phyloP scores from a whole-genome alignment of 495 filamentous ascomycete genomes.

The Chaetomium fimeti region DNA sequence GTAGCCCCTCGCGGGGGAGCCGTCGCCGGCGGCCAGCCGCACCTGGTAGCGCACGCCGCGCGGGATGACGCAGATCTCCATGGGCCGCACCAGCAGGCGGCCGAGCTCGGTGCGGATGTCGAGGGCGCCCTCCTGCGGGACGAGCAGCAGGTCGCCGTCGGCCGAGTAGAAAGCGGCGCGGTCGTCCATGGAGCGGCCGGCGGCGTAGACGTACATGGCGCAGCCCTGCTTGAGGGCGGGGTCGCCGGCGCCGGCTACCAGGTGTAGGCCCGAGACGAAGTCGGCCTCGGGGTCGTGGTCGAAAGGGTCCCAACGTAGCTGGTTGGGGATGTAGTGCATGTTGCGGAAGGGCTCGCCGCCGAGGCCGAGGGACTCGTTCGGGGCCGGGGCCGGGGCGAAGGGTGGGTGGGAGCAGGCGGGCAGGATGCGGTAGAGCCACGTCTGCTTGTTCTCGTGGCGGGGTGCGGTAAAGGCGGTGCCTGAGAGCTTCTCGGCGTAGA shows the following conservation, averaged over 20 bases:
- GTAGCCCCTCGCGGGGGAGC: conserved; percentile 69
- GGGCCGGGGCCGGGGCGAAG: conserved; percentile 53
- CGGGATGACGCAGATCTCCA: conserved; percentile 87
- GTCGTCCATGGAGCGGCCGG: conserved; percentile 74
- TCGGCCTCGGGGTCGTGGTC: conserved; percentile 67
- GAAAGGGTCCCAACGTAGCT: conserved; percentile 90
- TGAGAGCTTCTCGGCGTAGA: conserved; percentile 92
- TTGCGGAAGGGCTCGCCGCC: conserved; percentile 30
- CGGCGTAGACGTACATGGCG: conserved; percentile 80
- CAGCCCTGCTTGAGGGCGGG: conserved; percentile 76
- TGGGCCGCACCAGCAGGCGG: conserved; percentile 75
- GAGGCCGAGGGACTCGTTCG: conserved; percentile 26
- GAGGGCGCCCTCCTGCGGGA: conserved; percentile 77
- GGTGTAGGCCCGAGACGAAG: conserved; percentile 74
- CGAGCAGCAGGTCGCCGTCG: conserved; percentile 85
- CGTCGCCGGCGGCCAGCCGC: conserved; percentile 48
- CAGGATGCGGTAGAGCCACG: conserved; percentile 92
- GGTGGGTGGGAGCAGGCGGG: conserved; percentile 78
- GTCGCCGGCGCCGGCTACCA: conserved; percentile 80
- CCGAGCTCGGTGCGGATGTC: conserved; percentile 87
- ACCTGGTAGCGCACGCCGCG: conserved; percentile 80
- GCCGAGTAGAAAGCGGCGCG: conserved; percentile 82
- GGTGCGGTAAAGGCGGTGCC: conserved; percentile 93
- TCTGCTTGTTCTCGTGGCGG: conserved; percentile 81
- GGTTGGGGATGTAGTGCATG: conserved; percentile 76